Base-by-base conservation (phyloP, 2,329 filamentous ascomycete genomes). In the Clarireedia monteithiana region DNA sequence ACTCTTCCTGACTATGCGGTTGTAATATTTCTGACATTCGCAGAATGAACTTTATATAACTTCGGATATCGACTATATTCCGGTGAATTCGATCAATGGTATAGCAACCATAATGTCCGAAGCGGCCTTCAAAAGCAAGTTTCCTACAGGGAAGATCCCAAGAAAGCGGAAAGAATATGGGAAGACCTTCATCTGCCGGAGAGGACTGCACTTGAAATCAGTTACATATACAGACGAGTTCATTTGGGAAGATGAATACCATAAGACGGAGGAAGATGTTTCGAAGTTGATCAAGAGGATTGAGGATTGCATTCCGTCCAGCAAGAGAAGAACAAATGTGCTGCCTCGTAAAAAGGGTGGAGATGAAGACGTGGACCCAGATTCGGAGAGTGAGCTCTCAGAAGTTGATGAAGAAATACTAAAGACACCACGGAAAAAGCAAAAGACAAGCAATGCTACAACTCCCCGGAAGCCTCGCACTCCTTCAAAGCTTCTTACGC, bases 161-260 rank as follows among this genome's bases (percentile, higher is more conserved):
- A 85, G 85, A 58, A 83, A 78, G 48, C 84, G 88, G 2, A 81
- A 81, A 52, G 87, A 91, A 63, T 84, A 82, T 68, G 90, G 89
- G 61, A 96, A 95, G 72, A 84, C 88, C 17, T 97, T 97, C 66
- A 74, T 97, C 49, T 97, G 94, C 67, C 85, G 91, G 51, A 79
- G 92, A 69, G 94, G 90, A 23, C 95, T 91, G 67, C 95, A 95
- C 68, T 88, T 89, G 12, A 79, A 91, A 57, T 95, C 91, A 24
- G 87, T 90, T 20, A 91, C 84, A 23, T 99, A 97, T 69, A 96
- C 92, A 0, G 84, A 94, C 14, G 91, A 96, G 64, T 96, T 99
- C 62, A 70, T 81, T 1, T 99, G 94, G 94, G 91, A 96, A 67
- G 83, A 96, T 45, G 73, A 95, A 2, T 95, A 89, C 64, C 76